Evolutionary conservation across 164 flowering plant genomes (phyloP), one percentile per base, ranked within the genome.

Genomic region (Protea cynaroides): DNA sequence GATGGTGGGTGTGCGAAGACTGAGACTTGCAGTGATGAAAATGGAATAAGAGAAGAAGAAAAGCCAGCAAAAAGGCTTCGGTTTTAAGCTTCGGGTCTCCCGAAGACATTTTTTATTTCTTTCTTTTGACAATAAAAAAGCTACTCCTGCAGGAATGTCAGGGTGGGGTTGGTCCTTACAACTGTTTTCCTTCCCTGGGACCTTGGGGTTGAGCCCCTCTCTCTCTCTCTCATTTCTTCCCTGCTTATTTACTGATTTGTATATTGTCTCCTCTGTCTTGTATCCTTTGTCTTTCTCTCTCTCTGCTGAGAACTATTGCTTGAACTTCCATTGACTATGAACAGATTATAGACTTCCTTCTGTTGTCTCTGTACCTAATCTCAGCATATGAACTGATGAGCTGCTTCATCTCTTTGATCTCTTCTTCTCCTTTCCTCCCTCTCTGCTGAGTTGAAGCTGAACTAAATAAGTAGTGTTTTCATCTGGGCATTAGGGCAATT

Each of bases 41-140:
- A 64, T 44, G 56, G 22, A 66, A 58, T 49, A 66, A 25, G 9
- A 15, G 17, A 14, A 22, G 37, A 25, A 8, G 11, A 37, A 36
- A 17, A 71, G 65, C 56, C 69, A 65, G 58, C 56, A 21, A 71
- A 61, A 56, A 46, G 62, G 63, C 69, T 56, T 66, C 8, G 25
- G 38, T 40, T 66, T 34, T 52, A 56, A 61, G 63, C 47, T 63
- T 69, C 9, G 46, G 46, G 46, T 40, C 46, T 40, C 46, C 9
- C 46, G 8, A 40, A 4, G 14, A 40, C 14, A 40, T 40, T 29
- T 29, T 5, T 0, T 3, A 29, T 29, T 29, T 5, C 34, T 29
- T 29, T 29, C 34, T 4, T 29, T 29, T 29, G 34, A 40, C 13
- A 3, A 40, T 40, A 3, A 1, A 3, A 40, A 40, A 29, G 4